Conservation (phyloP, 495 filamentous ascomycete genomes). For the Penicillium malachiteum region DNA sequence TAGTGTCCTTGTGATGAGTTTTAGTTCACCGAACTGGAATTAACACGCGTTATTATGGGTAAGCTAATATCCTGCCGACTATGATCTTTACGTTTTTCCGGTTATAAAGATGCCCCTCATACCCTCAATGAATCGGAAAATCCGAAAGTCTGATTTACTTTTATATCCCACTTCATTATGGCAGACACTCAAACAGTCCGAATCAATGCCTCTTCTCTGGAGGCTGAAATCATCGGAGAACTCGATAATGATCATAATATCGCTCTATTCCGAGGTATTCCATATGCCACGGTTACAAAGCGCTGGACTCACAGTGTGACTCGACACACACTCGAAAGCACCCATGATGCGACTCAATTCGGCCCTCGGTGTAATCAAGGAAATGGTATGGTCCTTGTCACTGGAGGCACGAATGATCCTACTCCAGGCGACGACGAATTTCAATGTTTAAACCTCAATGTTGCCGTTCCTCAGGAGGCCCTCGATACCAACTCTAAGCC, state of each 20-base stretch:
- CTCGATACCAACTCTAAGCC: background rate
- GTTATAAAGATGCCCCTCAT: constrained; percentile 4
- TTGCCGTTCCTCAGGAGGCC: background rate
- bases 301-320: constrained; percentile 1
- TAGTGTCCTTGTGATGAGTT: background rate
- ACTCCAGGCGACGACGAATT: constrained; percentile 6
- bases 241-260: constrained; percentile 3
- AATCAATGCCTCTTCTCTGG: background rate
- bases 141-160: background rate
- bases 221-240: background rate
- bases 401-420: constrained; percentile 4
- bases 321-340: background rate
- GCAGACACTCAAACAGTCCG: background rate
- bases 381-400: constrained; percentile 5
- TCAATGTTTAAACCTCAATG: constrained; percentile 2
- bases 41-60: background rate
- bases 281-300: background rate
- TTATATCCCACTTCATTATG: background rate
- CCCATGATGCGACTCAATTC: background rate
- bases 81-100: background rate
- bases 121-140: background rate
- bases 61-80: constrained; percentile 1
- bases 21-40: background rate
- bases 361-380: constrained; percentile 2
- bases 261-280: background rate